Evolutionary conservation across 257 asterid genomes (phyloP).

Genomic region (Misopates orontium): DNA sequence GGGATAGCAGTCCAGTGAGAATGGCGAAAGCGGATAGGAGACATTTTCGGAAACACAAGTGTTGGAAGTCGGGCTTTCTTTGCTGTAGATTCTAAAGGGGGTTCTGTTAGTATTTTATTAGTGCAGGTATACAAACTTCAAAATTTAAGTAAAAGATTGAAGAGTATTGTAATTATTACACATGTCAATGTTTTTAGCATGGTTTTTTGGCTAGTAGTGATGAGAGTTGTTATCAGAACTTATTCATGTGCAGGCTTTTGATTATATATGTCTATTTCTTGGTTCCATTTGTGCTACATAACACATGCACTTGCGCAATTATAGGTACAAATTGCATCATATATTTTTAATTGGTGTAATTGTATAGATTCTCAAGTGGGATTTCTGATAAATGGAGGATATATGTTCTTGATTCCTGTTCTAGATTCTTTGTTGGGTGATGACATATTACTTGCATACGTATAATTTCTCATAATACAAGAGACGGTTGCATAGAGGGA

Average conservation of each 20-base stretch:
- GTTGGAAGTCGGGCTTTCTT: conserved; percentile 78
- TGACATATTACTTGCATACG: too few species aligned
- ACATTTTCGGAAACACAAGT: conserved; percentile 54
- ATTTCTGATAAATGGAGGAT: too few species aligned
- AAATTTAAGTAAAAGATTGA: conserved; percentile 19
- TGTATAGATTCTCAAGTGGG: too few species aligned
- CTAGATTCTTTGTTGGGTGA: too few species aligned
- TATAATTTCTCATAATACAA: too few species aligned
- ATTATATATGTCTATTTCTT: conserved; percentile 12
- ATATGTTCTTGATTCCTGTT: too few species aligned
- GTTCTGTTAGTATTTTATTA: conserved; percentile 30
- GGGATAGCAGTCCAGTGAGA: conserved; percentile 95
- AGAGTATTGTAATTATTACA: conserved; percentile 41
- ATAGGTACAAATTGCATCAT: too few species aligned
- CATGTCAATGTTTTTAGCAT: conserved; percentile 46
- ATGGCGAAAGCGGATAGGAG: conserved; percentile 78
- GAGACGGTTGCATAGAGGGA: too few species aligned
- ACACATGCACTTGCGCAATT: background rate
- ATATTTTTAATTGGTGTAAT: too few species aligned
- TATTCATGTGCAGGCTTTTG: conserved; percentile 24
- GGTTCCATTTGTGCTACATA: background rate
- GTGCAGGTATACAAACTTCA: conserved; percentile 42
- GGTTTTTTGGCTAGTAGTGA: conserved; percentile 31
- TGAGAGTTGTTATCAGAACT: conserved; percentile 35
- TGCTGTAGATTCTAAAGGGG: conserved; percentile 80